Conservation (phyloP, 768 basidiomycete species). For the Dacryopinax primogenitus region DNA sequence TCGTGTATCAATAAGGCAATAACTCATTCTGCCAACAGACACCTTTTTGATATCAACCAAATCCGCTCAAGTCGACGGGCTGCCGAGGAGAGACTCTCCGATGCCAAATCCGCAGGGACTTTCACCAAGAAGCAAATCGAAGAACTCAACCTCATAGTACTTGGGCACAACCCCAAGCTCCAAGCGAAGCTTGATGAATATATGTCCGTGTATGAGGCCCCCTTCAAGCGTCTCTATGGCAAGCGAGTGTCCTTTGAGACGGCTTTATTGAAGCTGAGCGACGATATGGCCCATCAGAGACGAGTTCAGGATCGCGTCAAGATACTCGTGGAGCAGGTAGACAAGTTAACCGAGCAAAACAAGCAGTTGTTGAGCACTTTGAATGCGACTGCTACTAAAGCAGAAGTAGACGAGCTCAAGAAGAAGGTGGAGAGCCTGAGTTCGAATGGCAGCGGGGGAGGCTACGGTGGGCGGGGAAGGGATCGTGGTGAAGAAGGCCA, state of each 20-base stretch:
- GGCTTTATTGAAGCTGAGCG: not conserved
- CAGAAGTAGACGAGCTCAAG: not conserved
- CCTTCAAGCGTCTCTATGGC: too few species aligned
- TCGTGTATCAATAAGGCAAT: not conserved
- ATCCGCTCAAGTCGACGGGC: not conserved
- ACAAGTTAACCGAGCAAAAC: too few species aligned
- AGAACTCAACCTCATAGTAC: not conserved
- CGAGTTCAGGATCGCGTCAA: not conserved
- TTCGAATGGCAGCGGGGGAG: not conserved
- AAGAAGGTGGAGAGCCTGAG: not conserved
- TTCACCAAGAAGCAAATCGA: not conserved
- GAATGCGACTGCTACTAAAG: not conserved
- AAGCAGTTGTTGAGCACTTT: too few species aligned
- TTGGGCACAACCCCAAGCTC: not conserved
- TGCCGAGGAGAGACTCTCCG: not conserved
- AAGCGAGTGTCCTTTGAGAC: too few species aligned
- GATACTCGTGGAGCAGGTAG: not conserved
- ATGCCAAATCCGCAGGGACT: not conserved
- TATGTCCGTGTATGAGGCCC: too few species aligned
- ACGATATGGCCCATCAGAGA: not conserved
- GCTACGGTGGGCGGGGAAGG: not conserved
- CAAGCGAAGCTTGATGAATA: not conserved
- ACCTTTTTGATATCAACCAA: not conserved
- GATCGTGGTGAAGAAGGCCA: too few species aligned
- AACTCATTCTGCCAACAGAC: not conserved